phyloP scores from a whole-genome alignment of 2,329 filamentous ascomycete genomes.

The Claviceps digitariae region DNA sequence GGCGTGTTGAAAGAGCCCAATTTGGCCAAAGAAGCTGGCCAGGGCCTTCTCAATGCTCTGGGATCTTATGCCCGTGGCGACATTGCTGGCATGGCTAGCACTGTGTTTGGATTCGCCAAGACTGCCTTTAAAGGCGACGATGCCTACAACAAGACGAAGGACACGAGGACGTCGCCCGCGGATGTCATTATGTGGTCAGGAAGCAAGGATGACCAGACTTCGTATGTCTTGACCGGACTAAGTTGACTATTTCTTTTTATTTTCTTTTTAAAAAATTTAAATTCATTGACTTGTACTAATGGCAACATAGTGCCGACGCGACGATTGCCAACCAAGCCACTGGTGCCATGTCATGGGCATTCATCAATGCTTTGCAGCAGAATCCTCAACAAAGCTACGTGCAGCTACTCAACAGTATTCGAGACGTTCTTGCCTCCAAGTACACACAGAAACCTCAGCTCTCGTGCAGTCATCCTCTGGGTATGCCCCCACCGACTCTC shows the following conservation, averaged over 20 bases:
- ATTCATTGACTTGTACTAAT: background rate
- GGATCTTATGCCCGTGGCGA: slow-evolving; percentile 74
- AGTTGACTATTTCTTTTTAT: background rate
- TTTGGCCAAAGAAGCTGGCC: slow-evolving; percentile 64
- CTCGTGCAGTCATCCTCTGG: slow-evolving; percentile 88
- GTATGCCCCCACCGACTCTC: slow-evolving; percentile 38
- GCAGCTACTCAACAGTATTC: slow-evolving; percentile 86
- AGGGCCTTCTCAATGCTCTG: slow-evolving; percentile 58
- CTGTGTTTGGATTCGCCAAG: slow-evolving; percentile 76
- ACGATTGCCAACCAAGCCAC: slow-evolving; percentile 80
- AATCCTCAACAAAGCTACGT: slow-evolving; percentile 95
- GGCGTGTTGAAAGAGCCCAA: slow-evolving; percentile 72
- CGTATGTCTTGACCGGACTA: slow-evolving; percentile 25
- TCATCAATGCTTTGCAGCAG: slow-evolving; percentile 80
- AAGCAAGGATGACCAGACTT: slow-evolving; percentile 90
- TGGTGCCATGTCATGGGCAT: slow-evolving; percentile 96
- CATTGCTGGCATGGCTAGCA: slow-evolving; percentile 64
- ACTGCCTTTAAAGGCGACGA: slow-evolving; percentile 70
- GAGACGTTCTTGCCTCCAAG: slow-evolving; percentile 73
- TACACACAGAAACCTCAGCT: slow-evolving; percentile 94
- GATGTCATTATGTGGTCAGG: slow-evolving; percentile 98
- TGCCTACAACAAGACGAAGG: slow-evolving; percentile 64
- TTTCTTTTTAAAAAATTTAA: too few relatives aligned
- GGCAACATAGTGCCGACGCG: slow-evolving; percentile 60
- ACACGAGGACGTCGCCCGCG: slow-evolving; percentile 84